Base-by-base conservation (phyloP, 2,329 filamentous ascomycete species). In the Nemania sp. region DNA sequence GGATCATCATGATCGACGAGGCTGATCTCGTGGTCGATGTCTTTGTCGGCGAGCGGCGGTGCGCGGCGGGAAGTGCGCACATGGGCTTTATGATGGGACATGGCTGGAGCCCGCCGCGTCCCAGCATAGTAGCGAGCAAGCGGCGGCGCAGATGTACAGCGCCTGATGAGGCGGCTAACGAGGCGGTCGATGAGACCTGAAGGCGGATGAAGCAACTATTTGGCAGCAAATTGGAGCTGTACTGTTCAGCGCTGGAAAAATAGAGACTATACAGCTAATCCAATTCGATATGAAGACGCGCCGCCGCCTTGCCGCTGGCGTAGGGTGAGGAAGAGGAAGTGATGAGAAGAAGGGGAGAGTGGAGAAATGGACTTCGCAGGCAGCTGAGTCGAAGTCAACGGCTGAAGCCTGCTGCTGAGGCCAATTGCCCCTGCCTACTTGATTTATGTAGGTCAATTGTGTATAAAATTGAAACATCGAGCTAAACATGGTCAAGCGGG, bases 11-110 rank as follows among this genome's bases (percentile, higher is more conserved):
- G 74, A 69, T 90, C 86, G 61, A 89, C 76, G 31, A 92, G 81
- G 61, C 69, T 73, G 66, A 92, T 91, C 68, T 86, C 84, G 70
- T 90, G 88, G 64, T 88, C 84, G 66, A 86, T 87, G 62, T 87
- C 83, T 67, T 73, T 75, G 60, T 85, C 82, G 68, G 80, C 78
- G 52, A 84, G 74, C 51, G 75, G 73, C 46, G 75, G 68, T 31
- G 75, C 79, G 64, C 83, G 82, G 65, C 83, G 82, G 59, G 79
- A 82, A 61, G 75, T 79, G 61, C 76, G 74, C 57, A 72, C 62
- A 48, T 65, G 64, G 47, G 60, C 60, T 61, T 52, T 71, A 57
- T 72, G 66, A 59, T 62, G 71, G 61, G 70, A 68, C 75, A 77
- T 78, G 52, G 67, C 65, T 63, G 42, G 54, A 54, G 50, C 51